Conservation (phyloP, 1,139 yeast genomes). For the Kazachstania sp. region DNA sequence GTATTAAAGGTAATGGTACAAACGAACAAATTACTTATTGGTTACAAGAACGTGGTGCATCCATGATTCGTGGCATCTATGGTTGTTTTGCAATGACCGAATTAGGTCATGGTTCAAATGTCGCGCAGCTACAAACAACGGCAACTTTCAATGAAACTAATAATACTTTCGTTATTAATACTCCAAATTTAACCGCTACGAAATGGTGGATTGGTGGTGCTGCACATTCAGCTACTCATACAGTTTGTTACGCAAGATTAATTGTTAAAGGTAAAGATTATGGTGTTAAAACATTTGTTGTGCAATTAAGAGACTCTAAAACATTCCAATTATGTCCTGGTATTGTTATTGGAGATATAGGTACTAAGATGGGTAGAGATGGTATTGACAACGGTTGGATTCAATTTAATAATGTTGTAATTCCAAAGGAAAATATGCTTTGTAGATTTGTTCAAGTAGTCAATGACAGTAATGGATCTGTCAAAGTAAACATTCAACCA, state of each 20-base stretch:
- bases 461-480: constrained; percentile 37
- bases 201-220: constrained; percentile 99
- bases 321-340: constrained; percentile 68
- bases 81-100: constrained; percentile 96
- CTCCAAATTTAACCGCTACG: constrained; percentile 87
- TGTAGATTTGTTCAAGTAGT: constrained; percentile 67
- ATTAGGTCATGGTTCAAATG: constrained; percentile 89
- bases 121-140: constrained; percentile 83
- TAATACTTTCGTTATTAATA: constrained; percentile 66
- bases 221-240: constrained; percentile 85
- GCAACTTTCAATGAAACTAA: constrained; percentile 63
- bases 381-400: constrained; percentile 94
- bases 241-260: constrained; percentile 72
- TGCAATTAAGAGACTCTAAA: constrained; percentile 69
- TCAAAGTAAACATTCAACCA: constrained; percentile 60
- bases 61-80: constrained; percentile 54
- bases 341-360: constrained; percentile 80
- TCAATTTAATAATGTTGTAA: constrained; percentile 71
- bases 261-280: constrained; percentile 75
- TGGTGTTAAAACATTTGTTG: constrained; percentile 86
- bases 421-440: constrained; percentile 78
- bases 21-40: constrained; percentile 53
- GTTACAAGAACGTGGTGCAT: constrained; percentile 67
- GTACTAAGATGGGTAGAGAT: constrained; percentile 79
- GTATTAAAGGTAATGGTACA: constrained; percentile 69